phyloP scores from a whole-genome alignment of 441 rosid genomes.

The Breynia disticha region DNA sequence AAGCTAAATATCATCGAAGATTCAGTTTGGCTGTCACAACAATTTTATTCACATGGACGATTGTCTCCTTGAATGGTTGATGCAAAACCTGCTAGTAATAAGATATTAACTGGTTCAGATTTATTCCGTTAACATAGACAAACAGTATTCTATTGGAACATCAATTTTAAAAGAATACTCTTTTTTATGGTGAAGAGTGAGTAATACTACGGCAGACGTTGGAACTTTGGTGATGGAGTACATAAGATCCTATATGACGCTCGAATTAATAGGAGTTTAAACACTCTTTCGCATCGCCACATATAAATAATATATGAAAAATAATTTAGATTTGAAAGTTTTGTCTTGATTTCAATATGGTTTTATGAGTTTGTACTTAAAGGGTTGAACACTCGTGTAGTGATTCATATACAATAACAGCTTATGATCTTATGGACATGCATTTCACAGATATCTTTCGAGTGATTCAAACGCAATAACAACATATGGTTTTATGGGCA shows the following conservation, averaged over 20 bases:
- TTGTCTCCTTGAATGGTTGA: background rate
- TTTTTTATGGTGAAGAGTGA: too few relatives aligned
- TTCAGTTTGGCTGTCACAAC: too few relatives aligned
- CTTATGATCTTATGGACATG: constrained; percentile 72
- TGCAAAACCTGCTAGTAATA: background rate
- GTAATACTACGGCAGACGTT: background rate
- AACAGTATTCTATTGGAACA: background rate
- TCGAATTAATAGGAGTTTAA: background rate
- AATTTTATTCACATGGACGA: too few relatives aligned
- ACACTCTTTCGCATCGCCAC: background rate
- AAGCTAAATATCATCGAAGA: background rate
- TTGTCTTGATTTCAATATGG: constrained; percentile 3
- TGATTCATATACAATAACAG: constrained; percentile 42
- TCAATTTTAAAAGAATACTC: too few relatives aligned
- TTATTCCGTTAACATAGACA: background rate
- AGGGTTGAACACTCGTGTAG: constrained; percentile 22
- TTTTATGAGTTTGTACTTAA: constrained; percentile 13
- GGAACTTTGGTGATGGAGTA: background rate
- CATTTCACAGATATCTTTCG: constrained; percentile 65
- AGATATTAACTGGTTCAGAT: background rate
- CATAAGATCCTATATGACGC: background rate
- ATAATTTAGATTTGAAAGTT: background rate
- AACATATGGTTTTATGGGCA: constrained; percentile 71
- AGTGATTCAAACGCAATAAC: constrained; percentile 48
- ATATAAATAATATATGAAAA: too few relatives aligned